Conservation (phyloP, 345 rosid species). For the Arabis hirsuta region DNA sequence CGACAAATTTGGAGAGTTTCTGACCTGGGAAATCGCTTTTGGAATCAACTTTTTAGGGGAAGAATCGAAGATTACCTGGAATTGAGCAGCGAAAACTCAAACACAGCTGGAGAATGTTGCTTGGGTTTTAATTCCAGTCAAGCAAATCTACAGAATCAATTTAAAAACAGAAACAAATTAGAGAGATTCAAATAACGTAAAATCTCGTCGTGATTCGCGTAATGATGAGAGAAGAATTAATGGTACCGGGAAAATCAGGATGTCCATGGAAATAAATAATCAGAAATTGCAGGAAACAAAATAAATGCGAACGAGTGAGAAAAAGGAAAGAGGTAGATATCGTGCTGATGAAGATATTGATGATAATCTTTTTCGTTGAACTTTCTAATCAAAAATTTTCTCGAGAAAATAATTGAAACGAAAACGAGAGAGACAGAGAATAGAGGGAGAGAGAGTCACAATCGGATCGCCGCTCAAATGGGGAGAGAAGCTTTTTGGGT, state of each 20-base stretch:
- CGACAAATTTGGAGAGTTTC: neutral
- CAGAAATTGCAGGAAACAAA: slow-evolving; percentile 4
- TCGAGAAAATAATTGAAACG: slow-evolving; percentile 41
- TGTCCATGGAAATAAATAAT: slow-evolving; percentile 28
- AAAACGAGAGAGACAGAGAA: slow-evolving; percentile 34
- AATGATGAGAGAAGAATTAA: neutral
- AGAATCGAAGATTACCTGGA: slow-evolving; percentile 28
- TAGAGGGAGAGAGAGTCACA: slow-evolving; percentile 48
- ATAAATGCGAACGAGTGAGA: slow-evolving; percentile 33
- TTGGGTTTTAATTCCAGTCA: neutral
- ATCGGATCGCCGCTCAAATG: slow-evolving; percentile 72
- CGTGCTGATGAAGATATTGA: slow-evolving; percentile 44
- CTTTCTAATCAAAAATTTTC: slow-evolving; percentile 43
- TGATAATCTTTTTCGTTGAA: neutral
- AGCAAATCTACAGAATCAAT: slow-evolving; percentile 15
- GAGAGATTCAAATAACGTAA: slow-evolving; percentile 16
- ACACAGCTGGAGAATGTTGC: slow-evolving; percentile 33
- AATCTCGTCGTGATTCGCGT: slow-evolving; percentile 22
- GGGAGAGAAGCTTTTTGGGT: slow-evolving; percentile 44
- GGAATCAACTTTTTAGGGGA: neutral
- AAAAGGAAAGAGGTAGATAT: slow-evolving; percentile 40
- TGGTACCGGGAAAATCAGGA: slow-evolving; percentile 30
- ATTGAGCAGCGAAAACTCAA: slow-evolving; percentile 16
- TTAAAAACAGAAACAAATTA: slow-evolving; percentile 13
- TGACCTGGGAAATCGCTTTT: neutral